Evolutionary conservation across 2,329 filamentous ascomycete species (phyloP).

Genomic region (Xylaria sp.): DNA sequence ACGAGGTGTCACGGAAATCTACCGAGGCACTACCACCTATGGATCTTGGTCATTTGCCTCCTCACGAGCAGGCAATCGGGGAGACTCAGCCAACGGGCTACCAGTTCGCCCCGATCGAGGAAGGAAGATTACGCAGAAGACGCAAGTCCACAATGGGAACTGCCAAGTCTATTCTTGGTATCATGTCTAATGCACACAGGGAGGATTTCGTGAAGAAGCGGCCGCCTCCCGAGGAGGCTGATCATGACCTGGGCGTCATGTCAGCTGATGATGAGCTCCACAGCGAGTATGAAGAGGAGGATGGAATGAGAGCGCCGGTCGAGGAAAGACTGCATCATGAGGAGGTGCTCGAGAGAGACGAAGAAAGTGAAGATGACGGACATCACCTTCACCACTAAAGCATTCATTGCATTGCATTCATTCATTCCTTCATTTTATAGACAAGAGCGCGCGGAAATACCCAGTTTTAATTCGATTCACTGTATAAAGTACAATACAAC

Average conservation of each 20-base stretch:
- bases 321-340: conserved; percentile 26
- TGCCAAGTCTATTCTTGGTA: conserved; percentile 45
- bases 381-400: no score
- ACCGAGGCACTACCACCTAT: conserved; percentile 11
- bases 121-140: conserved; percentile 22
- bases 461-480: no score
- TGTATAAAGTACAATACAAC: no score
- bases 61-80: conserved; percentile 13
- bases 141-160: conserved; percentile 22
- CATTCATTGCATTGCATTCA: not conserved
- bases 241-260: conserved; percentile 32
- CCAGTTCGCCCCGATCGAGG: conserved; percentile 22
- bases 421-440: not conserved
- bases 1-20: conserved; percentile 24
- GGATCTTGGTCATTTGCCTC: conserved; percentile 17
- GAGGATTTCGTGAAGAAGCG: conserved; percentile 87
- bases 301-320: conserved; percentile 23
- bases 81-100: conserved; percentile 11
- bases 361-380: conserved; percentile 7
- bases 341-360: conserved; percentile 20
- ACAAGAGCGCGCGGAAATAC: not conserved
- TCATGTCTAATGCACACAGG: conserved; percentile 78
- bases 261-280: conserved; percentile 35
- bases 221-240: conserved; percentile 39
- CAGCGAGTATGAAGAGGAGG: conserved; percentile 33